These are phyloP conservation scores for Terana coerulea DNA, from an alignment of 768 basidiomycete genomes.

Conservation along the genomic window DNA sequence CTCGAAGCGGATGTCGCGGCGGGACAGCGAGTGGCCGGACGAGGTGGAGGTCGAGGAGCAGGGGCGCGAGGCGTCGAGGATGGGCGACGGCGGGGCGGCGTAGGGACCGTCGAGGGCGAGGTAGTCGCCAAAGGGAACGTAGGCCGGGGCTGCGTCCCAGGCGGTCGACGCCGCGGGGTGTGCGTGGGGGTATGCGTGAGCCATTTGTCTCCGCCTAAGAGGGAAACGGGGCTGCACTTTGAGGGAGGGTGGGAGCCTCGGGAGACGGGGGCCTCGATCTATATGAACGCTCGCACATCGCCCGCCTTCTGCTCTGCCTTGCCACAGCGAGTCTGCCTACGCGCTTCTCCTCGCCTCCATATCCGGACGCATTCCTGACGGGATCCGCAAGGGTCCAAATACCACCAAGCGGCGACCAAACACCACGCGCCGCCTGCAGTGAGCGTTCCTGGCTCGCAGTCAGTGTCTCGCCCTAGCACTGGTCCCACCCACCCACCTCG, in stretches of 20 bases:
- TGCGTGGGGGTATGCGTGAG: background rate
- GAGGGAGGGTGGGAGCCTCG: background rate
- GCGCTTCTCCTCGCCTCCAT: background rate
- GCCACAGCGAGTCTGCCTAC: background rate
- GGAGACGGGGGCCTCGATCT: background rate
- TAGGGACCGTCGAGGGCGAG: background rate
- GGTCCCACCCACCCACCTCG: background rate
- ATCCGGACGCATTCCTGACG: background rate
- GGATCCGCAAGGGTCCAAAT: slow-evolving; percentile 2
- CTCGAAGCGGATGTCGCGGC: slow-evolving; percentile 4
- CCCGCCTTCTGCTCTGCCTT: background rate
- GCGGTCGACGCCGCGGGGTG: slow-evolving; percentile 22
- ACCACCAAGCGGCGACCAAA: background rate
- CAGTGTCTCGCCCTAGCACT: background rate
- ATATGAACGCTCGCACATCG: background rate
- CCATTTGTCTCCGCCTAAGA: background rate
- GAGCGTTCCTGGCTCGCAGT: background rate
- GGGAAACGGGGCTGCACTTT: background rate
- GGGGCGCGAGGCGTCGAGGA: background rate
- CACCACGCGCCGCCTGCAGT: background rate
- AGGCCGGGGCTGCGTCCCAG: slow-evolving; percentile 15
- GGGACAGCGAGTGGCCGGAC: background rate
- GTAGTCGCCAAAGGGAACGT: slow-evolving; percentile 7
- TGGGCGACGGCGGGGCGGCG: background rate
- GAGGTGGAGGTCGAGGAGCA: background rate